Evolutionary conservation across 2,329 filamentous ascomycete genomes (phyloP), one percentile per base, ranked within the genome.

Genomic region (Botrytis sinoallii): DNA sequence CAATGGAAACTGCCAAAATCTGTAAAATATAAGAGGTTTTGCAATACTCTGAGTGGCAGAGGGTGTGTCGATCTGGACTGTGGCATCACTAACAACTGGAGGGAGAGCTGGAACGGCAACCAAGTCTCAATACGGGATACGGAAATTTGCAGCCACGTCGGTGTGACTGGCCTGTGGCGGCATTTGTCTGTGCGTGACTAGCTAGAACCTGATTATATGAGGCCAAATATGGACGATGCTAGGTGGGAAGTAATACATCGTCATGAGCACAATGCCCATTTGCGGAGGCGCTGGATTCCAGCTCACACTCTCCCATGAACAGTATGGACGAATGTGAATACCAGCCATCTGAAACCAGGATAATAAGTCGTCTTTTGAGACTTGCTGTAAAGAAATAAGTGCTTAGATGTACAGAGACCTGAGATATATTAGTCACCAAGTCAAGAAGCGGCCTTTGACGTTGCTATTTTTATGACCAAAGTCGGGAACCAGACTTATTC

Each of bases 161-260:
- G 78, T 74, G 77, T 91, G 91, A 55, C 78, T 38, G 73, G 69
- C n/a, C 5, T 29, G 66, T 60, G 22, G 66, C 76, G n/a, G 87
- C 87, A 42, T 88, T 84, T 3, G 77, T 78, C 75, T 83, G 82
- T 63, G 85, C 85, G 61, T 86, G 82, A 4, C 79, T 76, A 55
- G 85, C 85, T 18, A 89, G 81, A n/a, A 82, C 78, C 85, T 89
- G 88, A 86, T 90, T 88, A 71, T 84, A 88, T 14, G 89, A 81
- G 5, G 84, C 81, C 46, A 88, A 77, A 74, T 86, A 89, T 5
- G 86, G 84, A 20, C 87, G 85, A 79, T 90, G 32, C 32, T 4
- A 89, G 25, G 71, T 77, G 22, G 75, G 72, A 40, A 78, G 77
- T 14, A 77, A 65, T 22, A 75, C 69, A 40, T 72, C 57, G 61